Evolutionary conservation across 345 rosid genomes (phyloP), one percentile per base, ranked within the genome.

Genomic region (Capsella bursapastoris): DNA sequence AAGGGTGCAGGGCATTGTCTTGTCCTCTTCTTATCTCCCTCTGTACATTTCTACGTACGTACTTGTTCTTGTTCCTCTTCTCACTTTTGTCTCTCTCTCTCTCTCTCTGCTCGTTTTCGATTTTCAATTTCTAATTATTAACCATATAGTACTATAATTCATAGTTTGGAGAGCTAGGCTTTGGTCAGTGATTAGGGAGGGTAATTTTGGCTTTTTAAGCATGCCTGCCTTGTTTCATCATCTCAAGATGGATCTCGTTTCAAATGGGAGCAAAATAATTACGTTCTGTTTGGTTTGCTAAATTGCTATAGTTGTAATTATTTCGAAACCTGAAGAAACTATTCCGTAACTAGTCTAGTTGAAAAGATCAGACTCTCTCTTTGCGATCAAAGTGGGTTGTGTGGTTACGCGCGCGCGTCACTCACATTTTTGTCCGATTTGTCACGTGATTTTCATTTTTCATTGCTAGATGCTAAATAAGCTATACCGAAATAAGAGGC

Each of bases 21-120:
- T 77, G 80, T 77, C 80, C 61, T 77, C 80, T 77, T 70, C 76
- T 57, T 57, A 77, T 77, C 63, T 77, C 13, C 40, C 70, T 64
- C 76, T 77, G 76, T 77, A 72, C 71, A 65, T 76, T 57, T 57
- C 43, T 71, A 70, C 63, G 76, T 77, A 77, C 80, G 65, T 71
- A 57, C 76, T 77, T 77, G 72, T 77, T 71, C 67, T 64, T 77
- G 55, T 70, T 76, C 53, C 47, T 70, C 64, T 76, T 22, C 65
- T 55, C 75, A 34, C 52, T 63, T 55, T 70, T 76, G 70, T 76
- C 70, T 76, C 27, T 45, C 38, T 57, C 43, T 72, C 44, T 73
- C 53, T 69, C 31, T 8, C 48, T 29, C 48, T 58, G 38, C 22
- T 49, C 22, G 16, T 35, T 29, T 50, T 56, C 28, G 11, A 14